Evolutionary conservation across 805 yeast species (phyloP).

Genomic region (Yarrowia deformans): DNA sequence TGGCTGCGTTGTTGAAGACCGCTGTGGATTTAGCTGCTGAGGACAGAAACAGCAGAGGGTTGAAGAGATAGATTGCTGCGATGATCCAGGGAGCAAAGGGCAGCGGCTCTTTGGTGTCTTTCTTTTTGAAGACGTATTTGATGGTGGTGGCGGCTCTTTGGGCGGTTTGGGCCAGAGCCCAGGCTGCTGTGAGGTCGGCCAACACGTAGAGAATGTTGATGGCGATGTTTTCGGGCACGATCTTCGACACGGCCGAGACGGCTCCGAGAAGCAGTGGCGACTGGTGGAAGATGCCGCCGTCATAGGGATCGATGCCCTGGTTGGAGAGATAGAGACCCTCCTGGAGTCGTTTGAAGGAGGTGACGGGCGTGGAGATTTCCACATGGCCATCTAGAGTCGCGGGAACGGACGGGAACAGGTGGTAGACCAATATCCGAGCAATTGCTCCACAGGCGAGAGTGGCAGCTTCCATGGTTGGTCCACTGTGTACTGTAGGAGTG

Average conservation of each 20-base stretch:
- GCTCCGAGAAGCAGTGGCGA: conserved; percentile 73
- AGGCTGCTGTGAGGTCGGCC: conserved; percentile 66
- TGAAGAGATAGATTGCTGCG: conserved; percentile 73
- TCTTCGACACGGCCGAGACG: conserved; percentile 53
- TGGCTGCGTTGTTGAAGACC: conserved; percentile 64
- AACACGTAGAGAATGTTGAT: conserved; percentile 60
- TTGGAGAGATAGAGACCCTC: conserved; percentile 72
- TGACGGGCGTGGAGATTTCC: conserved; percentile 74
- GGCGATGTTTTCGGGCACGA: conserved; percentile 41
- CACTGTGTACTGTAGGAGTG: too few relatives aligned
- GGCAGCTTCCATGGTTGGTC: conserved; percentile 11
- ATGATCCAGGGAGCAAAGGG: conserved; percentile 55
- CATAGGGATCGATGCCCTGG: conserved; percentile 69
- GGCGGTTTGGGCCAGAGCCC: conserved; percentile 60
- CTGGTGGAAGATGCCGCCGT: conserved; percentile 87
- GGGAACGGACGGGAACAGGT: conserved; percentile 46
- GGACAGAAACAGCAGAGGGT: conserved; percentile 78
- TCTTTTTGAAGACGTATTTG: conserved; percentile 38
- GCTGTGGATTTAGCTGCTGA: conserved; percentile 73
- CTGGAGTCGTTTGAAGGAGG: conserved; percentile 65
- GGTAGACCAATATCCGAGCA: conserved; percentile 44
- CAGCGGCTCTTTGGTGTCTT: conserved; percentile 45
- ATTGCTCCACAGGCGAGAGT: conserved; percentile 42
- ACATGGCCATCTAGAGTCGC: conserved; percentile 58
- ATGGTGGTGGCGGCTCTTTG: conserved; percentile 38